Percentiles rank a stretch among this genome's conserved stretches.
These are phyloP conservation scores for Lichenothelia convexa DNA, from an alignment of 495 filamentous ascomycete species.

Conservation along the genomic window DNA sequence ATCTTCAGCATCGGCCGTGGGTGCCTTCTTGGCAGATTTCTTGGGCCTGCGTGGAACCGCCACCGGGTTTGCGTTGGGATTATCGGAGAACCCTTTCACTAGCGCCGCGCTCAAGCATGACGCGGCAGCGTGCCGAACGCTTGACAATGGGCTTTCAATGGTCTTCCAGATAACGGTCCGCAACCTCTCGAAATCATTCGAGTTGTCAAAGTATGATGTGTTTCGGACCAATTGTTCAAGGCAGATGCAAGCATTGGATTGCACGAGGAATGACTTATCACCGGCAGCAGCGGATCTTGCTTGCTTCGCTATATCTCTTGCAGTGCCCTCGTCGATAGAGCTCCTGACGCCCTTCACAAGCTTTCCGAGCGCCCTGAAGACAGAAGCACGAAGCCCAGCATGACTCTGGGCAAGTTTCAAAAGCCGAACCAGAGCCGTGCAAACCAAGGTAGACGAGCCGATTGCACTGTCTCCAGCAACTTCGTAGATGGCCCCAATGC, in stretches of 20 bases:
- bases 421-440: conserved; percentile 52
- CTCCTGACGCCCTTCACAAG: conserved; percentile 49
- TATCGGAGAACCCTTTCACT: conserved; percentile 61
- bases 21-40: conserved; percentile 49
- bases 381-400: conserved; percentile 62
- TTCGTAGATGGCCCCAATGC: conserved; percentile 75
- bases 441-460: conserved; percentile 57
- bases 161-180: conserved; percentile 64
- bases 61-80: conserved; percentile 32
- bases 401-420: conserved; percentile 65
- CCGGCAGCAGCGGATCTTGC: conserved; percentile 53
- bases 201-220: conserved; percentile 71
- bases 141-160: conserved; percentile 55
- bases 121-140: conserved; percentile 71
- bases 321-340: conserved; percentile 69
- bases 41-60: conserved; percentile 59
- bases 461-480: conserved; percentile 87
- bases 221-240: conserved; percentile 50
- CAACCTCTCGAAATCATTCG: conserved; percentile 78
- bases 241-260: conserved; percentile 64
- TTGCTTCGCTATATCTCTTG: conserved; percentile 86
- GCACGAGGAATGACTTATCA: conserved; percentile 69
- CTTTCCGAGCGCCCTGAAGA: conserved; percentile 66
- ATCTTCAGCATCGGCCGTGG: conserved; percentile 53
- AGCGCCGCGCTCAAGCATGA: conserved; percentile 63